These are phyloP conservation scores for Salix purpurea DNA, from an alignment of 345 rosid species.

Conservation along the genomic window DNA sequence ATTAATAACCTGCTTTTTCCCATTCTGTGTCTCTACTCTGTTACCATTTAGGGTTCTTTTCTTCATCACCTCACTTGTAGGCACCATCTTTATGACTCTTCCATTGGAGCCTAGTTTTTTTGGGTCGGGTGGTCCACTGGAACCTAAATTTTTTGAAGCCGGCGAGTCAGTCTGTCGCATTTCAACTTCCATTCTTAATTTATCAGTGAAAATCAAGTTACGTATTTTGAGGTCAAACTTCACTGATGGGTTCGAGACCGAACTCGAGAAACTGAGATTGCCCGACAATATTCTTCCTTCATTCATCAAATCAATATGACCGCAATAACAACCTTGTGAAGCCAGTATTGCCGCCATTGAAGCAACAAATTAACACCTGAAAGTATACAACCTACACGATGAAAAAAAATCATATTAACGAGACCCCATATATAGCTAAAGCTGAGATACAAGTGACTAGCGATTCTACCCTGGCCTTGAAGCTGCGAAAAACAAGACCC, in stretches of 20 bases:
- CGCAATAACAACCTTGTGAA: slow-evolving; percentile 62
- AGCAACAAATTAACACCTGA: slow-evolving; percentile 23
- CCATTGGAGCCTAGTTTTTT: slow-evolving; percentile 48
- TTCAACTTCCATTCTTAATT: slow-evolving; percentile 40
- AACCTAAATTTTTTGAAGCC: slow-evolving; percentile 34
- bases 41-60: slow-evolving; percentile 33
- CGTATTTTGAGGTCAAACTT: slow-evolving; percentile 35
- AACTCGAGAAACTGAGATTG: slow-evolving; percentile 49
- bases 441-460: not conserved
- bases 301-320: slow-evolving; percentile 22
- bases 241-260: slow-evolving; percentile 29
- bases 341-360: slow-evolving; percentile 74
- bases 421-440: not conserved
- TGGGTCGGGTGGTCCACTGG: slow-evolving; percentile 26
- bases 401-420: not conserved
- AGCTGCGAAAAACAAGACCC: not conserved
- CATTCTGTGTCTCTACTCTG: slow-evolving; percentile 51
- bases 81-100: slow-evolving; percentile 70
- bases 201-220: slow-evolving; percentile 12
- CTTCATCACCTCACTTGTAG: slow-evolving; percentile 59
- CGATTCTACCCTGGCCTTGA: not conserved
- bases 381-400: not conserved
- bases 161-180: slow-evolving; percentile 58
- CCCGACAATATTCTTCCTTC: slow-evolving; percentile 41
- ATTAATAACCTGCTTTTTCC: slow-evolving; percentile 48